Evolutionary conservation across 129 eudicot species (phyloP).

Genomic region (Artemisia tridentata): DNA sequence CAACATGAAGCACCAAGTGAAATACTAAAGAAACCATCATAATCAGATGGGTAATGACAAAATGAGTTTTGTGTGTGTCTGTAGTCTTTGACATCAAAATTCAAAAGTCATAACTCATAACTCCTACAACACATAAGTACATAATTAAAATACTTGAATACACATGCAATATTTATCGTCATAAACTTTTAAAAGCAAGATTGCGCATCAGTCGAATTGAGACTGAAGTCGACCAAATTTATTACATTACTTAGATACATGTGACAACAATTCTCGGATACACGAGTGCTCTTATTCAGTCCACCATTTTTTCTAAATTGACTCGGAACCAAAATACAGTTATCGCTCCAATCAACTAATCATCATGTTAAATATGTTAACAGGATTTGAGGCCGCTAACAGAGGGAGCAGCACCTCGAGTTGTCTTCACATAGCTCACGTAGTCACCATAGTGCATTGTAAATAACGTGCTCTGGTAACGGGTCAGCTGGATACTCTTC

Average conservation of each 20-base stretch:
- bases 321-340: slow-evolving; percentile 11
- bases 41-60: too few relatives aligned
- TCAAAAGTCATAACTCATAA: neutral
- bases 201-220: slow-evolving; percentile 15
- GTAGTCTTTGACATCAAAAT: slow-evolving; percentile 16
- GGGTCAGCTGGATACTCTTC: slow-evolving; percentile 62
- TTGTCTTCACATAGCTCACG: slow-evolving; percentile 64
- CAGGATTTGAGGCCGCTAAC: slow-evolving; percentile 55
- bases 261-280: too few relatives aligned
- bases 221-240: slow-evolving; percentile 18
- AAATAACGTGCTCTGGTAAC: slow-evolving; percentile 78
- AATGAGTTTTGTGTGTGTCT: neutral
- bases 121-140: neutral
- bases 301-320: slow-evolving; percentile 12
- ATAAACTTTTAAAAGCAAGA: slow-evolving; percentile 15
- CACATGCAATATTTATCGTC: slow-evolving; percentile 8
- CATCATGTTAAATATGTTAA: neutral
- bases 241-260: slow-evolving; percentile 25
- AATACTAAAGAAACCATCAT: too few relatives aligned
- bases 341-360: neutral
- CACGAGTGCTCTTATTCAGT: neutral
- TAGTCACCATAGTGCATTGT: slow-evolving; percentile 78
- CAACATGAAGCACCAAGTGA: too few relatives aligned
- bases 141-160: neutral
- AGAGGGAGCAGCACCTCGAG: slow-evolving; percentile 64